Evolutionary conservation across 768 basidiomycete species (phyloP).

Genomic region (Panus rudis): DNA sequence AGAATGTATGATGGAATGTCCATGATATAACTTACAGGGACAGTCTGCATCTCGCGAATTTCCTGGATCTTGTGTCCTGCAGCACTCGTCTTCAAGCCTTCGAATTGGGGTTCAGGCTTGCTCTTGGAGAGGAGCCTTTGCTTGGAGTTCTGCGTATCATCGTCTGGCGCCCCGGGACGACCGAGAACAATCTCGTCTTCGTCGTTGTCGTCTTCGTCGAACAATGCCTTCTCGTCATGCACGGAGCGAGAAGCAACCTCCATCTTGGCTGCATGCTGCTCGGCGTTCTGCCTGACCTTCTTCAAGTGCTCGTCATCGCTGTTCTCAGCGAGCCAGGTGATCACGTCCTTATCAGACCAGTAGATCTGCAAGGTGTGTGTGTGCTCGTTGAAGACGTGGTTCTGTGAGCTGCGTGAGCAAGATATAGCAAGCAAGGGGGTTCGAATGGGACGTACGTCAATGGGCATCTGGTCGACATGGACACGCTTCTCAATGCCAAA

Average conservation of each 20-base stretch:
- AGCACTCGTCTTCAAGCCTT: conserved; percentile 65
- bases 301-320: conserved; percentile 94
- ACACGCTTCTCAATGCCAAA: conserved; percentile 99
- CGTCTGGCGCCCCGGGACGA: conserved; percentile 38
- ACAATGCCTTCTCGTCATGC: conserved; percentile 81
- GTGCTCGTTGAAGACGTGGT: conserved; percentile 95
- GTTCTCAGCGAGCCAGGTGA: conserved; percentile 91
- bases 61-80: conserved; percentile 95
- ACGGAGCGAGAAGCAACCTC: conserved; percentile 80
- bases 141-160: conserved; percentile 55
- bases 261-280: conserved; percentile 88
- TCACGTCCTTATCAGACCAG: conserved; percentile 93
- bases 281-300: conserved; percentile 89
- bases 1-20: neutral
- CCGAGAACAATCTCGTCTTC: conserved; percentile 82
- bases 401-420: conserved; percentile 36
- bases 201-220: conserved; percentile 76
- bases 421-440: neutral
- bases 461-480: conserved; percentile 98
- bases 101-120: conserved; percentile 73
- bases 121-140: conserved; percentile 75
- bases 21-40: conserved; percentile 57
- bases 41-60: conserved; percentile 87
- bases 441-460: conserved; percentile 56
- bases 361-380: conserved; percentile 88